A percentile compares a stretch with the other conserved stretches of the same genome.
Conservation (phyloP, 2,329 filamentous ascomycete species). For the Beauveria pseudobassiana region DNA sequence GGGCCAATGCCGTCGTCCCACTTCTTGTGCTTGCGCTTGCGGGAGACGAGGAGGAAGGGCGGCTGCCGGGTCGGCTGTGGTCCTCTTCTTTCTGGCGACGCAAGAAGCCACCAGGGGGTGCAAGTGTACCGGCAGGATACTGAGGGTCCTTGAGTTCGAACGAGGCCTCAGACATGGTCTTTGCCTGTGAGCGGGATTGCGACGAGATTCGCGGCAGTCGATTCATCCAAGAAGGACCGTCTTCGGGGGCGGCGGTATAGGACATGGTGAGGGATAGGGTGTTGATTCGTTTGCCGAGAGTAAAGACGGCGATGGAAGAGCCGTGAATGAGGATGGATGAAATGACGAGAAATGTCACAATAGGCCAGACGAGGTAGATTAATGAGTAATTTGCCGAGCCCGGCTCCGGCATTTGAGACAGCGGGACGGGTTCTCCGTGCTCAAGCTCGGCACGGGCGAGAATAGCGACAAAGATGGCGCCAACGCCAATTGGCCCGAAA, state of each 20-base stretch:
- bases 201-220: conserved; percentile 67
- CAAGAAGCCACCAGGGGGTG: conserved; percentile 70
- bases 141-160: conserved; percentile 50
- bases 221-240: conserved; percentile 92
- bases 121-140: conserved; percentile 62
- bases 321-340: conserved; percentile 92
- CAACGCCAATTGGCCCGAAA: conserved; percentile 95
- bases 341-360: conserved; percentile 89
- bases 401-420: conserved; percentile 51
- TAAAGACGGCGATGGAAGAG: conserved; percentile 97
- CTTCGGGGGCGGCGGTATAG: conserved; percentile 83
- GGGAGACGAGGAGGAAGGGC: conserved; percentile 54
- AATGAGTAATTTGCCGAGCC: conserved; percentile 56
- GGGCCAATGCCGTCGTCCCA: conserved; percentile 66
- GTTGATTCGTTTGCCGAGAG: conserved; percentile 95
- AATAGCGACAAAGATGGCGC: conserved; percentile 91
- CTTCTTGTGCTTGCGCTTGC: conserved; percentile 57
- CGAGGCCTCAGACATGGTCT: conserved; percentile 75
- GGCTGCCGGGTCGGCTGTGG: conserved; percentile 43
- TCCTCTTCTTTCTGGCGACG: conserved; percentile 75
- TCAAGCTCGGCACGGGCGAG: conserved; percentile 89
- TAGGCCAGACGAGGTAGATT: conserved; percentile 87
- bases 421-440: conserved; percentile 64
- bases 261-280: conserved; percentile 92
- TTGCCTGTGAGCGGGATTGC: conserved; percentile 71